Evolutionary conservation across 2,329 filamentous ascomycete species (phyloP).

Genomic region (Mariannaea sp.): DNA sequence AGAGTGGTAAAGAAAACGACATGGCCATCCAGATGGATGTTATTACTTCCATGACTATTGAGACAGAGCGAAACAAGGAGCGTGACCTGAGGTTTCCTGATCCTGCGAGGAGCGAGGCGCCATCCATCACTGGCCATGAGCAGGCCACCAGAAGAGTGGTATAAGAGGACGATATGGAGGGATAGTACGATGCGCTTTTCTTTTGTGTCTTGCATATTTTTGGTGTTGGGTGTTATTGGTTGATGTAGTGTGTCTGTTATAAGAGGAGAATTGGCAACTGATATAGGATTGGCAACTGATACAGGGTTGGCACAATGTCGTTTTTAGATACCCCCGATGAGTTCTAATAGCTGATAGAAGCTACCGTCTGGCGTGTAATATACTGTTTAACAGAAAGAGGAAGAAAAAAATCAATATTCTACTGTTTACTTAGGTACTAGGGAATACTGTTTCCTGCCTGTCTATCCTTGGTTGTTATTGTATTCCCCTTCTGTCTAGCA

Average conservation of each 20-base stretch:
- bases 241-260: no score
- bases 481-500: background rate
- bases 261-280: constrained; percentile 5
- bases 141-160: constrained; percentile 14
- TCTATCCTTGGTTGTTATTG: background rate
- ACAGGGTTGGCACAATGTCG: background rate
- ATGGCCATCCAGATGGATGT: constrained; percentile 49
- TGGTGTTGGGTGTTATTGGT: background rate
- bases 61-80: constrained; percentile 38
- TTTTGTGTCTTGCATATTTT: background rate
- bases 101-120: constrained; percentile 26
- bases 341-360: no score
- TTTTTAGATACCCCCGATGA: constrained; percentile 6
- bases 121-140: constrained; percentile 31
- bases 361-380: no score
- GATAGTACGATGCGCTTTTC: background rate
- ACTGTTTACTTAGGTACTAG: no score
- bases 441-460: no score
- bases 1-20: constrained; percentile 30
- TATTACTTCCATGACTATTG: constrained; percentile 47
- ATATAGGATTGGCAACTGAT: constrained; percentile 4
- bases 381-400: no score
- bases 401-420: no score
- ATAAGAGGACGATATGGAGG: no score
- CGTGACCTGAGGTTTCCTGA: constrained; percentile 30